Evolutionary conservation across 306 rosid species (phyloP).

Genomic region (Amphicarpaea edgeworthii): DNA sequence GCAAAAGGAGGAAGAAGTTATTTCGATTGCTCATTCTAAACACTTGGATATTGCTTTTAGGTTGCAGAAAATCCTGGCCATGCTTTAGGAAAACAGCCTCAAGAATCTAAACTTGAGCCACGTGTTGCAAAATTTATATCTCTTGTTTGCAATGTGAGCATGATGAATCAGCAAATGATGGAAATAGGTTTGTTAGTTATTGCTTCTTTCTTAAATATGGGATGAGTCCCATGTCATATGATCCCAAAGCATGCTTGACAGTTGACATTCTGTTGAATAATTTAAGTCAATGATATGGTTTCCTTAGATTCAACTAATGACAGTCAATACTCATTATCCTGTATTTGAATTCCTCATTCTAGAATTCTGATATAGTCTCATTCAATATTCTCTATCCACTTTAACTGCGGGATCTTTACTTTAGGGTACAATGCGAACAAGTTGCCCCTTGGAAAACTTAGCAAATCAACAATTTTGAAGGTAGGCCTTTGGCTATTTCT

Average conservation of each 20-base stretch:
- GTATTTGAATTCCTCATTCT: neutral
- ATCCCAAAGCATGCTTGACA: conserved; percentile 42
- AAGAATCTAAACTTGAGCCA: conserved; percentile 75
- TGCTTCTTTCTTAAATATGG: conserved; percentile 20
- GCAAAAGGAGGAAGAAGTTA: conserved; percentile 4
- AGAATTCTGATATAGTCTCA: conserved; percentile 19
- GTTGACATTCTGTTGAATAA: conserved; percentile 31
- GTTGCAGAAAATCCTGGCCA: conserved; percentile 51
- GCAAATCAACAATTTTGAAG: conserved; percentile 92
- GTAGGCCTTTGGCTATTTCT: conserved; percentile 50
- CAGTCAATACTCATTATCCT: conserved; percentile 5
- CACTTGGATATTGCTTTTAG: conserved; percentile 56
- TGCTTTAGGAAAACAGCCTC: conserved; percentile 64
- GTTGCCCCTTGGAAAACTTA: conserved; percentile 94
- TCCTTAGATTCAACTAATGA: conserved; percentile 8
- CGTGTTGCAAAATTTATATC: conserved; percentile 83
- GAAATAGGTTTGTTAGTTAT: conserved; percentile 81
- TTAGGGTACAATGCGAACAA: conserved; percentile 95
- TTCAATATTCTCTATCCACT: conserved; percentile 15
- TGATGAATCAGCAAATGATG: conserved; percentile 99
- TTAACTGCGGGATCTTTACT: conserved; percentile 41
- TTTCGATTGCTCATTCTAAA: conserved; percentile 40
- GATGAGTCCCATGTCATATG: conserved; percentile 40
- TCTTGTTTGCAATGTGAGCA: conserved; percentile 86
- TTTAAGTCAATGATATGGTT: conserved; percentile 15